A percentile compares a stretch with the other conserved stretches of the same genome.
Evolutionary conservation across 2,329 filamentous ascomycete genomes (phyloP).

Genomic region (Myriosclerotinia curreyana): DNA sequence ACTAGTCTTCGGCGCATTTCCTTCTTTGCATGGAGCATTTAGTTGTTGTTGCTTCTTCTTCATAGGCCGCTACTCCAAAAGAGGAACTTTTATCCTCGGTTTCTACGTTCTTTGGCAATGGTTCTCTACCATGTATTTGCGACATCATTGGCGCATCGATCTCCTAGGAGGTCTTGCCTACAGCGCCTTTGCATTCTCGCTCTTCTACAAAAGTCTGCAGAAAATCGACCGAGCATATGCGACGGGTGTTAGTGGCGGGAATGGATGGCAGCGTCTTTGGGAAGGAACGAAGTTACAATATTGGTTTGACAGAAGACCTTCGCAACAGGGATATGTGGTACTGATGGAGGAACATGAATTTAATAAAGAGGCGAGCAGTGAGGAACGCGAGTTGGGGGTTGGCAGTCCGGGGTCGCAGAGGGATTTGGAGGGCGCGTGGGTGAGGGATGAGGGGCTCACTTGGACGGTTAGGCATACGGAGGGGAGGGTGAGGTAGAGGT

Average conservation of each 20-base stretch:
- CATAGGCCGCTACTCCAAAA: constrained; percentile 47
- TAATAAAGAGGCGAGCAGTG: background rate
- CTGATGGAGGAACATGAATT: constrained; percentile 11
- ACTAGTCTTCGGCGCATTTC: constrained; percentile 89
- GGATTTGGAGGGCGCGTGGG: constrained; percentile 31
- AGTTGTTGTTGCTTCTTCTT: constrained; percentile 87
- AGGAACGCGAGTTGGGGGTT: background rate
- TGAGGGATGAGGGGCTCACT: constrained; percentile 27
- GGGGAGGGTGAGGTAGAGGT: background rate
- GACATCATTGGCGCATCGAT: constrained; percentile 92
- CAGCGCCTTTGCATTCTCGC: constrained; percentile 70
- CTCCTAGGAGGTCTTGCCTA: constrained; percentile 79
- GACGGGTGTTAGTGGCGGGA: constrained; percentile 32
- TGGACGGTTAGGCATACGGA: constrained; percentile 24
- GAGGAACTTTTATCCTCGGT: constrained; percentile 66
- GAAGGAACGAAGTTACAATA: constrained; percentile 32
- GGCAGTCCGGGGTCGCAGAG: background rate
- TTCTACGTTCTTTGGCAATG: constrained; percentile 84
- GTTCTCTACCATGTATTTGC: constrained; percentile 97
- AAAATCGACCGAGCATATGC: constrained; percentile 36
- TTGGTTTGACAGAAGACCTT: constrained; percentile 30
- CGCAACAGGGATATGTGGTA: constrained; percentile 27
- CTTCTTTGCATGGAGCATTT: constrained; percentile 89
- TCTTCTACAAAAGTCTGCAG: constrained; percentile 34
- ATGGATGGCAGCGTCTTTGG: constrained; percentile 36